Percentiles rank a stretch among this genome's conserved stretches.
phyloP scores from a whole-genome alignment of 768 basidiomycete species.

The Ramaria sp. region DNA sequence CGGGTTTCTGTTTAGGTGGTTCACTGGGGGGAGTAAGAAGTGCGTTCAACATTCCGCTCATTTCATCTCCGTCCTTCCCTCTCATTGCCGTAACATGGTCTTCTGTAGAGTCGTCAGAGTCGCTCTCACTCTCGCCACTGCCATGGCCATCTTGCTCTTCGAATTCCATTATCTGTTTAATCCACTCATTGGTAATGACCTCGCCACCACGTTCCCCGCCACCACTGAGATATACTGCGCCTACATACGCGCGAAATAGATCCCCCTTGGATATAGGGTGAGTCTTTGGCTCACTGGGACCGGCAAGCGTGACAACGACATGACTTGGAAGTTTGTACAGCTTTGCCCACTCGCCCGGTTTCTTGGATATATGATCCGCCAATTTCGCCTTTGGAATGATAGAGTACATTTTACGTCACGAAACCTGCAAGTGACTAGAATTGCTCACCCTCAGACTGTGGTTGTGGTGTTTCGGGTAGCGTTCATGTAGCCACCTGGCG shows the following conservation, averaged over 20 bases:
- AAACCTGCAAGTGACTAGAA: neutral
- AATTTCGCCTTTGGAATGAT: neutral
- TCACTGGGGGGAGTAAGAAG: neutral
- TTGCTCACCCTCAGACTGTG: neutral
- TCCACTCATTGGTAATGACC: neutral
- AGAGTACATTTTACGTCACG: neutral
- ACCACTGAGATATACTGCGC: neutral
- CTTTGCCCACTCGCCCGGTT: slow-evolving; percentile 1
- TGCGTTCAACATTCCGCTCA: neutral
- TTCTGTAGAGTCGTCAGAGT: neutral
- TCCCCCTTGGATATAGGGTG: neutral
- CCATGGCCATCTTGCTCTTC: neutral
- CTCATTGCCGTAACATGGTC: neutral
- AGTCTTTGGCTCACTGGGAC: neutral
- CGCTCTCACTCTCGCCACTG: neutral
- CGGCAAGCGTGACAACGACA: neutral
- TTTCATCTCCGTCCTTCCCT: neutral
- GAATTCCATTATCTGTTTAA: neutral
- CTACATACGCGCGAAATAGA: slow-evolving; percentile 2
- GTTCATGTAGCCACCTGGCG: neutral
- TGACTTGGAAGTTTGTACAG: slow-evolving; percentile 2
- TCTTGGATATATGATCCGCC: neutral
- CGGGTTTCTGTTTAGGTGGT: neutral
- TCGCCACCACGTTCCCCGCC: neutral
- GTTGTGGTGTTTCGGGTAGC: neutral